Percentiles rank a stretch among this genome's conserved stretches.
phyloP scores from a whole-genome alignment of 345 rosid species.

The Boechera divaricarpa region DNA sequence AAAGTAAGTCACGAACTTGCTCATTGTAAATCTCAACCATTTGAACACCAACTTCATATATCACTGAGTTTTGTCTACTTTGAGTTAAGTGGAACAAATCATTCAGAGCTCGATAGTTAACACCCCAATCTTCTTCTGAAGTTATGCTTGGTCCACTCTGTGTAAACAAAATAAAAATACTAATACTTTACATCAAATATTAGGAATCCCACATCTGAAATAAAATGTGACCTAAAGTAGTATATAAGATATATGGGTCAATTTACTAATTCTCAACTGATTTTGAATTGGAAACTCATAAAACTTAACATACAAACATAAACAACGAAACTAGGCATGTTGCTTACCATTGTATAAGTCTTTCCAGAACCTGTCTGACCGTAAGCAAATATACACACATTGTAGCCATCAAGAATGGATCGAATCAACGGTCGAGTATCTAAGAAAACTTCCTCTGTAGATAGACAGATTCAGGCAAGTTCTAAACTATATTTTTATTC shows the following conservation, averaged over 20 bases:
- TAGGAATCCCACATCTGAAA: neutral
- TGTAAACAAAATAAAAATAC: slow-evolving; percentile 14
- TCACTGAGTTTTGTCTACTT: slow-evolving; percentile 60
- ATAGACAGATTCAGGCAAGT: neutral
- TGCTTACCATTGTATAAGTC: slow-evolving; percentile 84
- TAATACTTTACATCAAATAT: neutral
- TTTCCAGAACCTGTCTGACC: slow-evolving; percentile 97
- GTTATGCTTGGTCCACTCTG: slow-evolving; percentile 82
- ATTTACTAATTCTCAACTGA: neutral
- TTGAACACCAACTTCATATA: slow-evolving; percentile 87
- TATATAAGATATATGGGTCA: neutral
- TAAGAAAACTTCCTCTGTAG: slow-evolving; percentile 72
- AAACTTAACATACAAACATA: neutral
- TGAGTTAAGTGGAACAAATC: slow-evolving; percentile 88
- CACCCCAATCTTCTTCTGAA: slow-evolving; percentile 87
- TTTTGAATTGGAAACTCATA: neutral
- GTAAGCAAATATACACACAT: slow-evolving; percentile 90
- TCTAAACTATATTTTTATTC: neutral
- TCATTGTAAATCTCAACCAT: slow-evolving; percentile 95
- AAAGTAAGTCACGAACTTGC: slow-evolving; percentile 90
- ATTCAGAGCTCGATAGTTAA: slow-evolving; percentile 85
- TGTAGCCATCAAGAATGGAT: slow-evolving; percentile 87
- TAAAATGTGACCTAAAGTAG: neutral
- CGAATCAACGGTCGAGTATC: slow-evolving; percentile 86
- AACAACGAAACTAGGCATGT: neutral